Percentiles rank a stretch among this genome's conserved stretches.
These are phyloP conservation scores for Flaveria sonorensis DNA, from an alignment of 129 eudicot genomes.

Conservation along the genomic window DNA sequence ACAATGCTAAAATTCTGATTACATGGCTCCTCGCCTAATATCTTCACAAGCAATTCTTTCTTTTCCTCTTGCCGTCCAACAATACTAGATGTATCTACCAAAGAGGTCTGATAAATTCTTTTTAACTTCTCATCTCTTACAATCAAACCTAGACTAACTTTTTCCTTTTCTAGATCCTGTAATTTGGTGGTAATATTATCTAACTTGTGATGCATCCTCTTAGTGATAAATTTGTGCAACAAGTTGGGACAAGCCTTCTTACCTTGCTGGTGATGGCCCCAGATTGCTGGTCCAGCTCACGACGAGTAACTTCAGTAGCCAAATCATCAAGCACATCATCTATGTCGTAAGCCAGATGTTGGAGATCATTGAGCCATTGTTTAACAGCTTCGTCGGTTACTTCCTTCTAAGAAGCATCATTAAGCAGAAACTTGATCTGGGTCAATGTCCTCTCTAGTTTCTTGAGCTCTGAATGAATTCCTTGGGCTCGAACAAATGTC, in stretches of 20 bases:
- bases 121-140: background rate
- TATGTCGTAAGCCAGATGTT: slow-evolving; percentile 1
- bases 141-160: background rate
- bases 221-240: background rate
- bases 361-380: slow-evolving; percentile 2
- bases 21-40: background rate
- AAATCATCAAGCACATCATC: slow-evolving; percentile 11
- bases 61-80: background rate
- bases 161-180: slow-evolving; percentile 18
- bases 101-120: background rate
- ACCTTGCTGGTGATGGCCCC: slow-evolving; percentile 9
- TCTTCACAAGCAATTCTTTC: background rate
- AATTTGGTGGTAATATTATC: slow-evolving; percentile 21
- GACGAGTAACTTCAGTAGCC: background rate
- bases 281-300: background rate
- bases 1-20: background rate
- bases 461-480: background rate
- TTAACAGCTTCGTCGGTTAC: slow-evolving; percentile 17
- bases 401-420: slow-evolving; percentile 53
- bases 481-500: slow-evolving; percentile 25
- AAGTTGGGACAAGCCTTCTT: slow-evolving; percentile 2
- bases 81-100: background rate
- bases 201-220: slow-evolving; percentile 28
- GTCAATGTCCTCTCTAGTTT: slow-evolving; percentile 15
- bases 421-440: slow-evolving; percentile 35